Conservation (phyloP, 2,329 filamentous ascomycete genomes). For the Fusarium compactum region DNA sequence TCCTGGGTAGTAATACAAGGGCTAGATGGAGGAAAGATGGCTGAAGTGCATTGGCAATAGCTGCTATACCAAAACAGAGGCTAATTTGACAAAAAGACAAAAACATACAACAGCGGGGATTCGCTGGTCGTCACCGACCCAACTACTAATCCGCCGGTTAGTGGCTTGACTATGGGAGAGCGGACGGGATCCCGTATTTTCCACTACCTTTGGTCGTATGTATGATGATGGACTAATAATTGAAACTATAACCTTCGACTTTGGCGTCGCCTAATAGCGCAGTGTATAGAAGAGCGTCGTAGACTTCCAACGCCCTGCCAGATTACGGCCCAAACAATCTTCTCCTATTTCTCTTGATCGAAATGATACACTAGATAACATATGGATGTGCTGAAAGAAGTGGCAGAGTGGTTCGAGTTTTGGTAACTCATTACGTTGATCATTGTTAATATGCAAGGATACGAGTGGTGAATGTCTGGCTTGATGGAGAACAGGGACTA, state of each 20-base stretch:
- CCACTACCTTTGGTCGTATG: neutral
- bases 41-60: too few relatives aligned
- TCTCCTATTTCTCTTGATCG: neutral
- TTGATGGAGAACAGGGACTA: too few relatives aligned
- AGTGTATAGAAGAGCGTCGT: neutral
- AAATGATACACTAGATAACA: neutral
- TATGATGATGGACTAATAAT: rapidly evolving
- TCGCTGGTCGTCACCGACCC: neutral
- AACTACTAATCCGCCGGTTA: neutral
- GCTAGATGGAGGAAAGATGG: too few relatives aligned
- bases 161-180: neutral
- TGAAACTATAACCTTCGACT: rapidly evolving
- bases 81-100: too few relatives aligned
- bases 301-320: neutral
- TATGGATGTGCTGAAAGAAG: neutral
- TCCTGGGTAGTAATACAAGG: too few relatives aligned
- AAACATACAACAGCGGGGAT: neutral
- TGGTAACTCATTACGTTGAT: neutral
- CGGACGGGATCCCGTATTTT: neutral
- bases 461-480: too few relatives aligned
- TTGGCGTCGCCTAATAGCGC: neutral
- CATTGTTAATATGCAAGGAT: neutral
- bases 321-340: neutral
- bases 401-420: neutral
- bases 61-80: too few relatives aligned